Base-by-base conservation (phyloP, 2,329 filamentous ascomycete genomes). In the Ophiostoma populinum region DNA sequence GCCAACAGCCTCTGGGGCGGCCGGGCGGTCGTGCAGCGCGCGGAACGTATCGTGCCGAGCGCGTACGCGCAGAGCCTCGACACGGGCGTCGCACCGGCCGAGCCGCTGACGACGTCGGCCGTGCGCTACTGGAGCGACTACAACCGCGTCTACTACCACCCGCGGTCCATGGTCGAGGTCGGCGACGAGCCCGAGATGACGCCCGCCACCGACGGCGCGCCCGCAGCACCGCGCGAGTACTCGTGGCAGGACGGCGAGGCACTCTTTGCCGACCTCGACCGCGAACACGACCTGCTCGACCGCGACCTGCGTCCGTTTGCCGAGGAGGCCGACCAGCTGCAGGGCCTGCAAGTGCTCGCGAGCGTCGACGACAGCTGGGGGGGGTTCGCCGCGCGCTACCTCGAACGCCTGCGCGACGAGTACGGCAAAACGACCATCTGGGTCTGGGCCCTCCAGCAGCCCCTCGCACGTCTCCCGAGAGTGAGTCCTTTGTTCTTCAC, bases 91-190 rank as follows among this genome's bases (percentile, higher is more conserved):
- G 54, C 68, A 3, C 64, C 75, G 6, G 69, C 79, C 0, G 58
- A 62, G 35, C 33, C 42, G 29, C 64, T 93, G 15, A 77, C 67
- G 1, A 63, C 73, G 2, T 68, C 74, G 6, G 68, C 70, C 9
- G 80, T 95, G n/a, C 72, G 83, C 36, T 95, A 90, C 58, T 98
- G 90, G 87, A 92, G 85, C 21, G 90, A 98, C 55, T 95, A 85
- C 55, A 92, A 82, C 46, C 73, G 83, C 18, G 70, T 90, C n/a
- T 98, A 75, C 55, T 94, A 80, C 51, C 86, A 95, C 51, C 90
- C 90, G 7, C 73, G 71, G 36, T 93, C 85, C 10, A 70, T 93
- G 36, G 65, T 92, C 8, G 86, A 92, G 51, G 62, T 95, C 11
- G 43, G 42, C 10, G 38, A 41, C 32, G 42, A 42, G 42, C 42